Percentiles rank a stretch among this genome's conserved stretches.
Evolutionary conservation across 1,139 yeast genomes (phyloP).

Genomic region (Hyphopichia wangnamkhiaoensis): DNA sequence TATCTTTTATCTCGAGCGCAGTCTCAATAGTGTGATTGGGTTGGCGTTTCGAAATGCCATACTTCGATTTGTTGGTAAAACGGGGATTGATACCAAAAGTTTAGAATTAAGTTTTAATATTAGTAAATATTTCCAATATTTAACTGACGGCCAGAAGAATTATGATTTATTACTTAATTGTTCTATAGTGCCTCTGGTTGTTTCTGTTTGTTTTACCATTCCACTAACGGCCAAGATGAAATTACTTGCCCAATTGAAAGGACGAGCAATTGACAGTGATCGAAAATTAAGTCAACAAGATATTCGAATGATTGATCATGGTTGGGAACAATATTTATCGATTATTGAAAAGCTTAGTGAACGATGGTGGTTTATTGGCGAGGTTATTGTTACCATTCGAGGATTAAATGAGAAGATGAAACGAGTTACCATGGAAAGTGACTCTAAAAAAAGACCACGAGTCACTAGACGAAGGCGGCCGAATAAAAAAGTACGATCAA

Average conservation of each 20-base stretch:
- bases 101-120: slow-evolving; percentile 8
- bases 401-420: slow-evolving; percentile 9
- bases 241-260: neutral
- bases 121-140: slow-evolving; percentile 4
- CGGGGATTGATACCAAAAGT: slow-evolving; percentile 6
- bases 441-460: neutral
- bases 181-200: slow-evolving; percentile 5
- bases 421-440: slow-evolving; percentile 1
- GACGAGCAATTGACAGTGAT: neutral
- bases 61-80: neutral
- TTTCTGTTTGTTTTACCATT: slow-evolving; percentile 4
- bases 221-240: slow-evolving; percentile 6
- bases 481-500: neutral
- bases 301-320: slow-evolving; percentile 6
- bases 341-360: slow-evolving; percentile 11
- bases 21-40: slow-evolving; percentile 11
- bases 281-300: neutral
- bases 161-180: slow-evolving; percentile 4
- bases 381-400: slow-evolving; percentile 13
- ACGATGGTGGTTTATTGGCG: slow-evolving; percentile 23
- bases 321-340: slow-evolving; percentile 10
- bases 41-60: slow-evolving; percentile 12
- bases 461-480: too few relatives aligned
- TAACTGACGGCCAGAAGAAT: neutral
- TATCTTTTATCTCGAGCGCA: slow-evolving; percentile 13